Base-by-base conservation (phyloP, 2,329 filamentous ascomycete genomes). In the Hypoxylon rubiginosum region DNA sequence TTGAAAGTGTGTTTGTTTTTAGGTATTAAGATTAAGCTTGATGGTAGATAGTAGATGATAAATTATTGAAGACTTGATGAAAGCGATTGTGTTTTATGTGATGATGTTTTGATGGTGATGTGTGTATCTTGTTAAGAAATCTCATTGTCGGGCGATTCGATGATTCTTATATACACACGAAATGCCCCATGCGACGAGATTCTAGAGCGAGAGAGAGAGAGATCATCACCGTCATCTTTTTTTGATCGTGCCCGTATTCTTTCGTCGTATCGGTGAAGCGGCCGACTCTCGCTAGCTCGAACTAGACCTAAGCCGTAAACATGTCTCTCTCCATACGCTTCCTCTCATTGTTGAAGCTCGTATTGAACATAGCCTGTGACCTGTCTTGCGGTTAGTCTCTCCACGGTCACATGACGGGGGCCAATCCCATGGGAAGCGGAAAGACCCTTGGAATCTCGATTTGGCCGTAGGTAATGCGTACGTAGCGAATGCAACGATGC, bases 341-440 rank as follows among this genome's bases (percentile, higher is more conserved):
- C 39, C 45, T 39, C 39, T 56, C 49, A 52, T 54, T n/a, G 60
- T 58, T 26, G 54, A 64, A 69, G 54, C 64, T 69, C 67, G 67
- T 69, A 67, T 69, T 69, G 60, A 53, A n/a, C n/a, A 43, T 43
- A 19, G 17, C 39, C 39, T 48, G 50, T 45, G 36, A 53, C 49
- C 30, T 36, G 51, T 68, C 66, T 68, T 53, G 56, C 50, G 13
- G 53, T 46, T 64, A 24, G 64, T 67, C 67, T 64, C 43, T 69
- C 64, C 57, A 67, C 55, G 41, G 63, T 69, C 67, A 69, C 67
- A 69, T 69, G 67, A 69, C 64, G 26, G 41, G 26, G 34, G 32
- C 32, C 2, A 6, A n/a, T n/a, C n/a, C 4, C 4, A 46, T 36
- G 45, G 24, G n/a, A 34, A 5, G 46, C n/a, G 58, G 54, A 56